A percentile compares a stretch with the other conserved stretches of the same genome.
Conservation (phyloP, 176 grass and related monocot genomes). For the Coix lacrymajobi region DNA sequence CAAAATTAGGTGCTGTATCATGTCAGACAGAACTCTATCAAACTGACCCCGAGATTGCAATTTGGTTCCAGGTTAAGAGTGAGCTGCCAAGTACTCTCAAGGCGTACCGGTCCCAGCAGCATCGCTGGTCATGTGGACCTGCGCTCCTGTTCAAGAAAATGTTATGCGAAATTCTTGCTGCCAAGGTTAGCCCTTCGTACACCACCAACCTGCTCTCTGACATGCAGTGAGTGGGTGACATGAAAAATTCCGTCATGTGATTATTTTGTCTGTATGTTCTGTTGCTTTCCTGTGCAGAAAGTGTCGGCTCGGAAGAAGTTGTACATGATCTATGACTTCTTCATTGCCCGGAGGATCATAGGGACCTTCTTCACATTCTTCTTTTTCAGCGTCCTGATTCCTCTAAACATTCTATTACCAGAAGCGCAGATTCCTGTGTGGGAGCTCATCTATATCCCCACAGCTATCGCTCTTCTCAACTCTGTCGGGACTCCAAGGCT, state of each 20-base stretch:
- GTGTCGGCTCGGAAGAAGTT: conserved; percentile 54
- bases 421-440: conserved; percentile 47
- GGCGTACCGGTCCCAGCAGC: conserved; percentile 82
- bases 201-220: background rate
- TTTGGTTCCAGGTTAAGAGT: conserved; percentile 55
- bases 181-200: conserved; percentile 41
- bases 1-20: background rate
- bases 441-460: conserved; percentile 49
- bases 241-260: background rate
- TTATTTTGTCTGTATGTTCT: background rate
- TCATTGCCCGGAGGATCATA: conserved; percentile 48
- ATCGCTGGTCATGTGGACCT: conserved; percentile 88
- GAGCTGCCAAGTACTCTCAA: conserved; percentile 67
- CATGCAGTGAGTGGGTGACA: background rate
- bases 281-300: conserved; percentile 26
- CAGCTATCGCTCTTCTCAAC: conserved; percentile 39
- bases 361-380: conserved; percentile 57
- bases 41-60: background rate
- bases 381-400: conserved; percentile 57
- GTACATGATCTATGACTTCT: conserved; percentile 61
- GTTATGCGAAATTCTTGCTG: conserved; percentile 43
- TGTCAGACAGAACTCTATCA: background rate
- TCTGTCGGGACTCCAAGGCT: conserved; percentile 62
- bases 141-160: conserved; percentile 72
- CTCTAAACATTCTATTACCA: conserved; percentile 38